Percentiles rank a stretch among this genome's conserved stretches.
Conservation (phyloP, 495 filamentous ascomycete species). For the Neurospora cerealis region DNA sequence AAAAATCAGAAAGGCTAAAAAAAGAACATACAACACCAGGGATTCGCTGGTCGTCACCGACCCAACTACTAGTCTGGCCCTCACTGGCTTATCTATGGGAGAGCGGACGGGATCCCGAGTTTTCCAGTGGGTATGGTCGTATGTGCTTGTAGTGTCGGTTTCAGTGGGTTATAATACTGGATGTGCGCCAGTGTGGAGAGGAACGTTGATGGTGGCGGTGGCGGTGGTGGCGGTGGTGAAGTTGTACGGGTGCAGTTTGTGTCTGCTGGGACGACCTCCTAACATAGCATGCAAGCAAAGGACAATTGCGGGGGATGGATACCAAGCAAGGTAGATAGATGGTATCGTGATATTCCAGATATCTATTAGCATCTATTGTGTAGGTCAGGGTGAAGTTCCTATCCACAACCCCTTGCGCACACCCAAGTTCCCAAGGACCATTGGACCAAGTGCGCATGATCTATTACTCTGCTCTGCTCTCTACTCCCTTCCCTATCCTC, state of each 20-base stretch:
- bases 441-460: not conserved
- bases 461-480: not conserved
- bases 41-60: slow-evolving; percentile 32
- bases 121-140: slow-evolving; percentile 13
- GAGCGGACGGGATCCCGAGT: slow-evolving; percentile 44
- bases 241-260: no score
- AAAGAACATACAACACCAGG: slow-evolving; percentile 33
- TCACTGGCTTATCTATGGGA: slow-evolving; percentile 25
- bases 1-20: slow-evolving; percentile 1
- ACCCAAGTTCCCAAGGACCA: not conserved
- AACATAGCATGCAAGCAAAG: no score
- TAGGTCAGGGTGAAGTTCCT: not conserved
- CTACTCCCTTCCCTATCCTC: no score
- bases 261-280: no score
- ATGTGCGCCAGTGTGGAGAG: no score
- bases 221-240: not conserved
- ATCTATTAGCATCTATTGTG: not conserved
- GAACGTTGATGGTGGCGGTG: not conserved
- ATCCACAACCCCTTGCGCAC: not conserved
- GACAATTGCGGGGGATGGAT: no score
- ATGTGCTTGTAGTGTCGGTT: no score
- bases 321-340: not conserved
- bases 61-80: slow-evolving; percentile 23
- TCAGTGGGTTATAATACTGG: no score
- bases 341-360: not conserved